A percentile compares a stretch with the other conserved stretches of the same genome.
Evolutionary conservation across 2,329 filamentous ascomycete genomes (phyloP).

Genomic region (Aspergillus melleus): DNA sequence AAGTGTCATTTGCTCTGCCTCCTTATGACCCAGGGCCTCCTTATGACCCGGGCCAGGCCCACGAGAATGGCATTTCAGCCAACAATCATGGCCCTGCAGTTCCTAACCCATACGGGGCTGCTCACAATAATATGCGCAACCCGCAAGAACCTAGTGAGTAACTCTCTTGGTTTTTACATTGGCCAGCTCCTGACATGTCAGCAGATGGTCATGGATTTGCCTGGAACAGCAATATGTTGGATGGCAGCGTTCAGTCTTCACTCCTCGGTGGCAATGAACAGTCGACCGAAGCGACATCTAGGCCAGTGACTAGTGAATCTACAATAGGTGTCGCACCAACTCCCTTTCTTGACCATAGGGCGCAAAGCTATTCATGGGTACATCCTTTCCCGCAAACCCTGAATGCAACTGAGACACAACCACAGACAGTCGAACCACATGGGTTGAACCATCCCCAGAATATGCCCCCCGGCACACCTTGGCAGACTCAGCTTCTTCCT

Average conservation of each 20-base stretch:
- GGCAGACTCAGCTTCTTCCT: neutral
- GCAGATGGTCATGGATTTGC: too few relatives aligned
- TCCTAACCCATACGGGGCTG: too few relatives aligned
- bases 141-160: too few relatives aligned
- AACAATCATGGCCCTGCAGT: neutral
- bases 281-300: neutral
- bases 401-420: neutral
- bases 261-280: too few relatives aligned
- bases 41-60: neutral
- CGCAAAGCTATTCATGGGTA: neutral
- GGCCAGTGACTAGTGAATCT: neutral
- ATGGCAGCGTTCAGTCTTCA: too few relatives aligned
- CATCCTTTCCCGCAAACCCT: neutral
- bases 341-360: neutral
- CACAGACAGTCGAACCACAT: neutral
- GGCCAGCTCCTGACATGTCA: neutral
- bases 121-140: too few relatives aligned
- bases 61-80: neutral
- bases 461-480: neutral
- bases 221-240: too few relatives aligned
- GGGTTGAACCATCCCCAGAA: neutral
- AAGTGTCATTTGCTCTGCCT: neutral
- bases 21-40: neutral
- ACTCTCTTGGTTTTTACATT: neutral
- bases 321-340: neutral